These are phyloP conservation scores for Tolypocladium album DNA, from an alignment of 2,329 filamentous ascomycete genomes.

Conservation along the genomic window DNA sequence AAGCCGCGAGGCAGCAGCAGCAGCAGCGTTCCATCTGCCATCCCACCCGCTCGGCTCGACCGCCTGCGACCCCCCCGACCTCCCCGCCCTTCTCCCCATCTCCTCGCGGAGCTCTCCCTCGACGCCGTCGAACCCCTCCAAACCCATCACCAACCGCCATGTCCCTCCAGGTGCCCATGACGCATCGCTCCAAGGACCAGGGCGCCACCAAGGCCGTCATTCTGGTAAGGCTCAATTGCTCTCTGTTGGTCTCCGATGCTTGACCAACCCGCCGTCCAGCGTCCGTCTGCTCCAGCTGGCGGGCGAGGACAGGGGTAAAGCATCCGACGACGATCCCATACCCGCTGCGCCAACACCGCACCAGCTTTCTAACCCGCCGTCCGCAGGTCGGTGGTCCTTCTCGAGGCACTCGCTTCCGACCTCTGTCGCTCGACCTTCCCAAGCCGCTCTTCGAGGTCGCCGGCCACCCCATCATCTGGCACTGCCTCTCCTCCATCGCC, in stretches of 20 bases:
- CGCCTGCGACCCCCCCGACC: not conserved
- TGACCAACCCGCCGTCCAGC: not conserved
- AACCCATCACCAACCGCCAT: conserved; percentile 20
- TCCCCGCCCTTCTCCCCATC: not conserved
- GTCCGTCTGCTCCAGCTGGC: not conserved
- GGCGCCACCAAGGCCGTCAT: conserved; percentile 87
- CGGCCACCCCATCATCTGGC: conserved; percentile 96
- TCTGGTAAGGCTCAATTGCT: conserved; percentile 46
- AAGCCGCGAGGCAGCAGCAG: not conserved
- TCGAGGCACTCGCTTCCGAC: conserved; percentile 88
- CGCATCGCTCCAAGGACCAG: conserved; percentile 34
- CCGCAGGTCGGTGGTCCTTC: conserved; percentile 84
- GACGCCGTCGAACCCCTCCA: not conserved
- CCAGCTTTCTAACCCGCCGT: conserved; percentile 15
- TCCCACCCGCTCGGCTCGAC: not conserved
- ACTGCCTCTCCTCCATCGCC: conserved; percentile 85
- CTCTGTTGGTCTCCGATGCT: not conserved
- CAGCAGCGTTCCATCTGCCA: not conserved
- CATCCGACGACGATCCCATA: not conserved
- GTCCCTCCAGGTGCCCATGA: conserved; percentile 46
- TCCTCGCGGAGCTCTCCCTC: conserved; percentile 1
- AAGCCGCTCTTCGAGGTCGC: conserved; percentile 99
- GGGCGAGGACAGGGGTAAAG: not conserved
- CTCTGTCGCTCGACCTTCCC: conserved; percentile 87
- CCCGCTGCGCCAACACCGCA: not conserved